Base-by-base conservation (phyloP, 495 filamentous ascomycete genomes). In the Trichoderma orchidacearum region DNA sequence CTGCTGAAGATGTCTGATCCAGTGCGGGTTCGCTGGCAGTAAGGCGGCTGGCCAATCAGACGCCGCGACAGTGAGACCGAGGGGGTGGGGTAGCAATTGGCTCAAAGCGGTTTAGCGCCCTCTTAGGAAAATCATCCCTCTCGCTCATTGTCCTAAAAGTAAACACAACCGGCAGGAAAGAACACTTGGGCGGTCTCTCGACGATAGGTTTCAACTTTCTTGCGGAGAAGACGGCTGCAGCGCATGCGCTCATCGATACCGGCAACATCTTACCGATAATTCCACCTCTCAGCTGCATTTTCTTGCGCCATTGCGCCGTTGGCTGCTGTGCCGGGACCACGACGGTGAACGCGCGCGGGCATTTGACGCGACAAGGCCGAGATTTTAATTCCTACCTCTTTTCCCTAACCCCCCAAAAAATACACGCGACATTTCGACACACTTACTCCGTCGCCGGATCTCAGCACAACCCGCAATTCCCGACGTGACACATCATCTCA, bases 301-400 rank as follows among this genome's bases (percentile, higher is more conserved):
- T 28, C 15, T 0, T 9, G 18, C 12, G 41, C 41, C 18, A 48
- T 48, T 48, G 41, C 41, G 41, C 41, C 12, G 21, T 23, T 8
- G n/a, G 12, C 27, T 23, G 41, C 23, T 48, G 41, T 23, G 41
- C 18, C 15, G 41, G 41, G n/a, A n/a, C n/a, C n/a, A 27, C 41
- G 21, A 48, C 32, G 32, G n/a, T 18, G 27, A 48, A 48, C 41
- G 41, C 41, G 41, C 41, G 41, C 41, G 13, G 41, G 41, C 41
- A 48, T 27, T 48, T 48, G 41, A 48, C 41, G 41, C 41, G 41
- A 48, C 41, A 48, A 48, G 41, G 41, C 41, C 27, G 41, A 48
- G 21, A 27, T n/a, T n/a, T n/a, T n/a, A n/a, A n/a, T n/a, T n/a
- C n/a, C n/a, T n/a, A 48, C 21, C n/a, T 8, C 18, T 23, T 12